Conservation (phyloP, 116 monocot species). For the Posidonia oceanica region DNA sequence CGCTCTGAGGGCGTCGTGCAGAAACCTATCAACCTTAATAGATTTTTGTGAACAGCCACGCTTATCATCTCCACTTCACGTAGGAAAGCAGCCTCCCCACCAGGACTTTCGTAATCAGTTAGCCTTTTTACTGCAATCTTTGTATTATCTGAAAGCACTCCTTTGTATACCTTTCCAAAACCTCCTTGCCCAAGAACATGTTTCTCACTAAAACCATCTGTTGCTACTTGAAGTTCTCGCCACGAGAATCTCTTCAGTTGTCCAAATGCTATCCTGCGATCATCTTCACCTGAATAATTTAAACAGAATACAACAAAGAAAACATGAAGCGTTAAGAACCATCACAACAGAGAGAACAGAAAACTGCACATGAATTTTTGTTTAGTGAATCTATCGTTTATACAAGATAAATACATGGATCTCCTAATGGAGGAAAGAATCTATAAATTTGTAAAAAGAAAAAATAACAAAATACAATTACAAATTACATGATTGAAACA, state of each 20-base stretch:
- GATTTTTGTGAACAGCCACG: slow-evolving; percentile 92
- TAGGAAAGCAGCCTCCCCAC: slow-evolving; percentile 87
- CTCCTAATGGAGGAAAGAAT: no score
- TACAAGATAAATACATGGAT: no score
- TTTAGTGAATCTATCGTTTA: no score
- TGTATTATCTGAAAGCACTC: slow-evolving; percentile 68
- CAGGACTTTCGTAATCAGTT: slow-evolving; percentile 87
- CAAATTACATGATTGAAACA: no score
- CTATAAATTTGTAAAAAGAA: no score
- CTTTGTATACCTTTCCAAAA: slow-evolving; percentile 95
- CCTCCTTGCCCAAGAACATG: slow-evolving; percentile 97
- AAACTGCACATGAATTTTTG: neutral
- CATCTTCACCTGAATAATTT: slow-evolving; percentile 71
- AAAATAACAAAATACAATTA: no score
- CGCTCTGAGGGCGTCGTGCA: slow-evolving; percentile 86
- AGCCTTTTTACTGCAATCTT: slow-evolving; percentile 91
- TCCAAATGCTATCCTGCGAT: slow-evolving; percentile 87
- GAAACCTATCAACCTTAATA: slow-evolving; percentile 83
- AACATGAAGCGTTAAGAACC: no score
- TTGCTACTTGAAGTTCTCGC: slow-evolving; percentile 90
- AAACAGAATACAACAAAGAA: neutral
- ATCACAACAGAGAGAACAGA: neutral
- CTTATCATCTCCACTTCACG: slow-evolving; percentile 97
- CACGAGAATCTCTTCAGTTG: slow-evolving; percentile 95
- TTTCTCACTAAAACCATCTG: slow-evolving; percentile 78